These are phyloP conservation scores for Lichtheimia ramosa DNA, from an alignment of 371 early-diverging fungal species.

Conservation along the genomic window DNA sequence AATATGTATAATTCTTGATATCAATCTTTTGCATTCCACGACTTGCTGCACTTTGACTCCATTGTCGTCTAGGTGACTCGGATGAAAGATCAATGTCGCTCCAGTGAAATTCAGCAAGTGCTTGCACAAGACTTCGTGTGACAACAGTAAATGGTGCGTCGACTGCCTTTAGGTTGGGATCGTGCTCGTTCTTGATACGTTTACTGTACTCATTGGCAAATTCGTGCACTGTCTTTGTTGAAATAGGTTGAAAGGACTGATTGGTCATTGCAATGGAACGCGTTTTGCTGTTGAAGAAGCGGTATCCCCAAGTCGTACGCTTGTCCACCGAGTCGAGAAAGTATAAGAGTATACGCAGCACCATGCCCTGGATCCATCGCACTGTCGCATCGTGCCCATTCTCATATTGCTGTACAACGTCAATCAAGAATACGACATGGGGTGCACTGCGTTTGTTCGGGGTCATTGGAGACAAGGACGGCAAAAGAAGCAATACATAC, in stretches of 20 bases:
- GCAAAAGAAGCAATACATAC: background rate
- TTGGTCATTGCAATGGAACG: constrained; percentile 6
- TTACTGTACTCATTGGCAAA: background rate
- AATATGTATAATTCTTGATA: constrained; percentile 11
- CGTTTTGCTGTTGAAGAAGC: constrained; percentile 9
- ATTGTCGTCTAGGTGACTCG: constrained; percentile 8
- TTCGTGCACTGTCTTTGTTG: background rate
- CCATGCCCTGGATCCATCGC: constrained; percentile 1
- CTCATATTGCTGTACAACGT: background rate
- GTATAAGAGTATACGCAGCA: constrained; percentile 6
- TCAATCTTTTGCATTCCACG: constrained; percentile 1
- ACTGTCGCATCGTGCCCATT: constrained; percentile 1
- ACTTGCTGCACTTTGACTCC: background rate
- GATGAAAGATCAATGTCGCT: constrained; percentile 5
- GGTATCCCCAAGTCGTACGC: constrained; percentile 13
- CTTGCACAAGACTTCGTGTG: constrained; percentile 4
- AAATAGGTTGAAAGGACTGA: constrained; percentile 9
- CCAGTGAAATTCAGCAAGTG: constrained; percentile 13
- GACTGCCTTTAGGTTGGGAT: background rate
- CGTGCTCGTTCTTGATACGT: background rate
- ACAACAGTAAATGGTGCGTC: constrained; percentile 1
- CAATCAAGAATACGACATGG: constrained; percentile 12
- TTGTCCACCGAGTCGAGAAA: constrained; percentile 11
- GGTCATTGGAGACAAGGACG: background rate
- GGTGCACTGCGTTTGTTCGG: constrained; percentile 9